Conservation (phyloP, 371 early-diverging fungal species). For the Rhizopus arrhizus region DNA sequence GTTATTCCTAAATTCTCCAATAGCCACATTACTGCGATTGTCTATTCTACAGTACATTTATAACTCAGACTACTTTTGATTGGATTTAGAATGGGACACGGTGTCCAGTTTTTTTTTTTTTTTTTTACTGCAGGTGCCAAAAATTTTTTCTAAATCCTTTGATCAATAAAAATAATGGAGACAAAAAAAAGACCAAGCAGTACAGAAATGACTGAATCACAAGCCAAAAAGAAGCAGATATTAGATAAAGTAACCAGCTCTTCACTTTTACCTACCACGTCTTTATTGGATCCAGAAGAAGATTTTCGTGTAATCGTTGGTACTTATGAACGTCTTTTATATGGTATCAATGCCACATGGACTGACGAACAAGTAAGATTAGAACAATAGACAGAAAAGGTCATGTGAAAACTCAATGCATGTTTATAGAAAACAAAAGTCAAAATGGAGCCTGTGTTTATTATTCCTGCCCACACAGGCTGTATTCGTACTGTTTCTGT, state of each 20-base stretch:
- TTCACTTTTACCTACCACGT: constrained; percentile 22
- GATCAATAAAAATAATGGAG: constrained; percentile 8
- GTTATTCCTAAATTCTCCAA: no score
- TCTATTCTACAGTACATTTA: no score
- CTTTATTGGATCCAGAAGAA: constrained; percentile 16
- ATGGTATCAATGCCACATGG: constrained; percentile 82
- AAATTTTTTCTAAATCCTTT: background rate
- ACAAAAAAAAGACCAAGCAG: constrained; percentile 28
- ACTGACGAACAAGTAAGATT: constrained; percentile 25
- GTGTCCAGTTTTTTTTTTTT: no score
- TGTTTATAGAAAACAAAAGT: constrained; percentile 22
- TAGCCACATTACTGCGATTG: no score
- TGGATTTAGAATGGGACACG: no score
- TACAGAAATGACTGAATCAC: constrained; percentile 18
- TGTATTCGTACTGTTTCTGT: constrained; percentile 86
- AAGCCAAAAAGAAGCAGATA: constrained; percentile 26
- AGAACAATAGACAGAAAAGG: no score
- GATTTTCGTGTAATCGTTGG: constrained; percentile 82
- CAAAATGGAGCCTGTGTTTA: constrained; percentile 79
- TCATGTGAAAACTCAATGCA: background rate
- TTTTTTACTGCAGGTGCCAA: no score
- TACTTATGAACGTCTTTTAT: constrained; percentile 94
- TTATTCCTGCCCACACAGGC: constrained; percentile 93
- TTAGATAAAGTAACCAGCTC: constrained; percentile 21
- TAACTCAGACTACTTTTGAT: no score